Base-by-base conservation (phyloP, 1,284 basidiomycete genomes). In the Meripilus lineatus region DNA sequence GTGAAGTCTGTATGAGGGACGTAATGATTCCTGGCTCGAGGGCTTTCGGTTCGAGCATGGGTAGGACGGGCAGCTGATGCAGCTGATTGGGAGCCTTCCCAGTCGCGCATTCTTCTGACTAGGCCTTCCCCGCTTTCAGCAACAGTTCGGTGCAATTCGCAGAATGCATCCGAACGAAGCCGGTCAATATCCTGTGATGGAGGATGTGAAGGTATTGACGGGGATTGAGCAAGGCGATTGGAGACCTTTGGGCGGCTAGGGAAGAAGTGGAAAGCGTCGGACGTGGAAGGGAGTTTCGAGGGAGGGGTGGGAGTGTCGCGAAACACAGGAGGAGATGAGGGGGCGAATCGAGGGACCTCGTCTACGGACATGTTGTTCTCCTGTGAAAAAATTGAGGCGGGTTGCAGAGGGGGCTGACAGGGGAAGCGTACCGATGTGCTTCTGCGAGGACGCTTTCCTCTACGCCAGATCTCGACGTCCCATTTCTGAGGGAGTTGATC, bases 71-170 rank as follows among this genome's bases (percentile, higher is more conserved):
- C 15, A 28, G 6, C 25, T 18, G 5, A 22, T 5, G 7, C 36
- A 24, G 7, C 10, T 7, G 36, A 8, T 20, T 18, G 36, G 11
- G 36, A 11, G 11, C 20, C 10, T 63, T 86, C 83, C 57, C 77
- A 81, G 50, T 84, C 78, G 44, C 79, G 79, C 83, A 86, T 86
- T 44, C 80, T 77, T 44, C 68, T 72, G n/a, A 86, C 72, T 38
- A 86, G 70, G 11, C 78, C 75, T 53, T 85, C 82, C 22, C 77
- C 80, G 49, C 68, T 77, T 52, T 83, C 76, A 28, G 68, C 66
- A 20, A 86, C 69, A 48, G 74, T 82, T 53, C 72, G 68, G 39
- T 71, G 77, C 25, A 86, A 69, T 50, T 84, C 80, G 58, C 70
- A 70, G 51, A 84, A 82, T 4, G 84, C 84, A 47, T 68, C 68